phyloP scores from a whole-genome alignment of 805 yeast genomes.

The Kluyveromyces dobzhanskii region DNA sequence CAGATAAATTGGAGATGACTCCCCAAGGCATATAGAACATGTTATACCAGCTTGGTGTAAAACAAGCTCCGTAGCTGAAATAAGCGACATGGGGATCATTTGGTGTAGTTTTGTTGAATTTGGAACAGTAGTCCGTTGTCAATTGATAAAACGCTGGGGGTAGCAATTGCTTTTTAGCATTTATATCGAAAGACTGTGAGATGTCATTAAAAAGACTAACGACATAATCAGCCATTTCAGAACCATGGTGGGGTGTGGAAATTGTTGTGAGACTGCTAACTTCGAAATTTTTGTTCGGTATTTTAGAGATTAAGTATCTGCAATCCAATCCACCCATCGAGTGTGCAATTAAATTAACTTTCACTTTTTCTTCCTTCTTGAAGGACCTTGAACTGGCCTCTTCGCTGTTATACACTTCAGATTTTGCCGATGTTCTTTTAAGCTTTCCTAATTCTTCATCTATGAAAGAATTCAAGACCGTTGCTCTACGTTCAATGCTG shows the following conservation, averaged over 20 bases:
- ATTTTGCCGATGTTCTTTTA: conserved; percentile 13
- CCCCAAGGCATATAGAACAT: conserved; percentile 59
- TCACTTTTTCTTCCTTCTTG: conserved; percentile 29
- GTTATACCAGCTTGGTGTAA: conserved; percentile 53
- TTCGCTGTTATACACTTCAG: conserved; percentile 19
- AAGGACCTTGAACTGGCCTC: conserved; percentile 5
- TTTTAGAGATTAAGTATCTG: conserved; percentile 58
- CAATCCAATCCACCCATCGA: conserved; percentile 94
- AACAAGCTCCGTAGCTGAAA: conserved; percentile 77
- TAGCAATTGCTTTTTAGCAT: conserved; percentile 9
- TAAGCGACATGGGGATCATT: conserved; percentile 60
- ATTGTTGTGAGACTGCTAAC: conserved; percentile 75
- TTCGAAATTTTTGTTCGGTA: conserved; percentile 40
- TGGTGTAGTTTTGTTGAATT: conserved; percentile 44
- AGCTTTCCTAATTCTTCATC: conserved; percentile 18
- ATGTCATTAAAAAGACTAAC: conserved; percentile 27
- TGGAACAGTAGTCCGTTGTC: conserved; percentile 44
- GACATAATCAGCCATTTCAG: conserved; percentile 70
- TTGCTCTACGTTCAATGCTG: conserved; percentile 61
- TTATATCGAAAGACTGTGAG: conserved; percentile 20
- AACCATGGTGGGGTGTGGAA: conserved; percentile 84
- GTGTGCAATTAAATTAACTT: conserved; percentile 73
- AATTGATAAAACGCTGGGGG: conserved; percentile 53
- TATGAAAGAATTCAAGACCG: conserved; percentile 44
- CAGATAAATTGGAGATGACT: conserved; percentile 38